Evolutionary conservation across 768 basidiomycete species (phyloP).

Genomic region (Termitomyces sp.): DNA sequence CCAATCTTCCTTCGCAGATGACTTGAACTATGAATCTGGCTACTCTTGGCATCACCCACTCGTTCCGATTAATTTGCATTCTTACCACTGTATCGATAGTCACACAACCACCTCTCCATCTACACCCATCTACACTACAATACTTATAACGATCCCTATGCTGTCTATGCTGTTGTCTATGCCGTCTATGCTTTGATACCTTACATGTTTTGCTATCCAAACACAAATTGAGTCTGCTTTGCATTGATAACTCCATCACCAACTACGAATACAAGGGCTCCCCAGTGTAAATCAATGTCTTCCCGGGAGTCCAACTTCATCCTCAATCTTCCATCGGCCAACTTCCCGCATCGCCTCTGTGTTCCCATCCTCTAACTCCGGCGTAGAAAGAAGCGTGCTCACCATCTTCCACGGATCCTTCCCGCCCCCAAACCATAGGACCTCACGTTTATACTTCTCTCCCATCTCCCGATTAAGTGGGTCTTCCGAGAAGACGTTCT

Average conservation of each 20-base stretch:
- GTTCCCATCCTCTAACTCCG: constrained; percentile 69
- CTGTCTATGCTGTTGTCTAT: constrained; percentile 1
- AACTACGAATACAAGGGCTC: not conserved
- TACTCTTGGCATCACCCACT: not conserved
- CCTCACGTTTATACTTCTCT: constrained; percentile 73
- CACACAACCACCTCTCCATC: not conserved
- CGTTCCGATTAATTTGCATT: not conserved
- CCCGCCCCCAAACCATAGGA: constrained; percentile 82
- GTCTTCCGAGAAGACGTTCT: constrained; percentile 61
- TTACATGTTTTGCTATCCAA: not conserved
- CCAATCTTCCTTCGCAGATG: not conserved
- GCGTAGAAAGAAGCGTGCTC: constrained; percentile 58
- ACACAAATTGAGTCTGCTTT: not conserved
- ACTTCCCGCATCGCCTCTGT: constrained; percentile 85
- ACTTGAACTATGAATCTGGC: not conserved
- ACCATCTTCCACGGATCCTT: constrained; percentile 96
- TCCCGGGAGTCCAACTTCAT: constrained; percentile 57
- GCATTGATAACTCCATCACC: not conserved
- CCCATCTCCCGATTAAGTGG: constrained; percentile 73
- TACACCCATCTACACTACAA: not conserved
- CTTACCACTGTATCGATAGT: constrained; percentile 11
- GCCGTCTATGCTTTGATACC: not conserved
- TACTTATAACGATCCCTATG: constrained; percentile 5
- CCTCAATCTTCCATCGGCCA: constrained; percentile 83
- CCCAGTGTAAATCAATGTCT: constrained; percentile 46